Evolutionary conservation across 768 basidiomycete genomes (phyloP).

Genomic region (Kwoniella dendrophila): DNA sequence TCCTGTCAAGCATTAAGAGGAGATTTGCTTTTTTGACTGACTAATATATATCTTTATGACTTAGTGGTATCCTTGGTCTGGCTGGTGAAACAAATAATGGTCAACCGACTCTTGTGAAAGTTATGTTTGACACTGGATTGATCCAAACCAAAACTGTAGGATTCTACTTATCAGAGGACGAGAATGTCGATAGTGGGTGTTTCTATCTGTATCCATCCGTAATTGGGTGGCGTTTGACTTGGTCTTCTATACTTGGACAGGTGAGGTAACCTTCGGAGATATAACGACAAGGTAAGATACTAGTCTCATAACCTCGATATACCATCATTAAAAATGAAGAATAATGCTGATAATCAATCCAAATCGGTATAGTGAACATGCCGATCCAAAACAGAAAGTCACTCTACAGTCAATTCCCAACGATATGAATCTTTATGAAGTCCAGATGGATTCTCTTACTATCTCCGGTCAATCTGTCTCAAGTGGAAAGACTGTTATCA

Average conservation of each 20-base stretch:
- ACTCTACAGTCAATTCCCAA: constrained; percentile 7
- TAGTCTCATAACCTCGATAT: not conserved
- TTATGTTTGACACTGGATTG: constrained; percentile 12
- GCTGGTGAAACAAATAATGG: constrained; percentile 14
- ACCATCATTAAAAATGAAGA: not conserved
- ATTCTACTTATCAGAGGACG: constrained; percentile 11
- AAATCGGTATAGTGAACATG: constrained; percentile 11
- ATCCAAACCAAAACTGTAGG: constrained; percentile 12
- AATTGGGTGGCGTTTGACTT: too few relatives aligned
- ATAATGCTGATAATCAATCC: not conserved
- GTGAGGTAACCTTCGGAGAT: constrained; percentile 19
- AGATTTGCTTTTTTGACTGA: not conserved
- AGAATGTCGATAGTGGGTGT: constrained; percentile 12
- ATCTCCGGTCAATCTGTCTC: not conserved
- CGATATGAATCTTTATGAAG: constrained; percentile 16
- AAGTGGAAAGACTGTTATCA: constrained; percentile 1
- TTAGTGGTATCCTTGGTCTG: constrained; percentile 13
- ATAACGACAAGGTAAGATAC: constrained; percentile 10
- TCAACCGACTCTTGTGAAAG: constrained; percentile 11
- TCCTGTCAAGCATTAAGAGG: not conserved
- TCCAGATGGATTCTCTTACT: constrained; percentile 5
- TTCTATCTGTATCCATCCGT: not conserved
- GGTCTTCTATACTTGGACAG: not conserved
- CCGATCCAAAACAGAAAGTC: constrained; percentile 13
- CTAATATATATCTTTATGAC: not conserved